phyloP scores from a whole-genome alignment of 345 rosid genomes.

The Stellera chamaejasme region DNA sequence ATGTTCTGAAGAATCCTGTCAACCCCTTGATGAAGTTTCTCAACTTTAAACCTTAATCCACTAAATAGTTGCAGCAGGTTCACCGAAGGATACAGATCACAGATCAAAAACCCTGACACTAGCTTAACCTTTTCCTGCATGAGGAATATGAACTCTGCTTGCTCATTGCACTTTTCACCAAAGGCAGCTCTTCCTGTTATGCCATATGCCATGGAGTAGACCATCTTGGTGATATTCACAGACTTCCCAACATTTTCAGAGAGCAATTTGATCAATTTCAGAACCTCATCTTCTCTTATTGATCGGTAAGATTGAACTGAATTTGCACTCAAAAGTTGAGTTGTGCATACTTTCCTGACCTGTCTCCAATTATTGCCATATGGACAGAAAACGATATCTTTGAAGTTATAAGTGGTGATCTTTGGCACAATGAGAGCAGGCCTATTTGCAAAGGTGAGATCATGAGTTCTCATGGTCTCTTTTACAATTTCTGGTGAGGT shows the following conservation, averaged over 20 bases:
- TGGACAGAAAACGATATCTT: conserved; percentile 11
- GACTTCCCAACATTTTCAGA: not conserved
- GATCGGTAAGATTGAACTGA: conserved; percentile 16
- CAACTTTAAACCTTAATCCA: conserved; percentile 13
- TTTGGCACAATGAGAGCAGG: conserved; percentile 7
- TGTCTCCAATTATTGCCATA: conserved; percentile 23
- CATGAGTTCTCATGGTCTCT: conserved; percentile 27
- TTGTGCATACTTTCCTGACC: conserved; percentile 16
- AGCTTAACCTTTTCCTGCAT: conserved; percentile 3
- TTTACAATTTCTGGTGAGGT: conserved; percentile 22
- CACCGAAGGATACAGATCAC: conserved; percentile 12
- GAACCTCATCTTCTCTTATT: conserved; percentile 25
- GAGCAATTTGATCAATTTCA: conserved; percentile 5
- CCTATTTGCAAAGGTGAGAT: conserved; percentile 20
- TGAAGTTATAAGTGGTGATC: conserved; percentile 6
- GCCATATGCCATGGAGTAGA: conserved; percentile 12
- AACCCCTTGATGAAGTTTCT: conserved; percentile 6
- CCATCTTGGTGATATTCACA: conserved; percentile 4
- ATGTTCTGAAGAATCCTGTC: conserved; percentile 13
- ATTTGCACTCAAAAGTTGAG: conserved; percentile 18
- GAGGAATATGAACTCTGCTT: conserved; percentile 7
- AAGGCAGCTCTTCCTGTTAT: conserved; percentile 12
- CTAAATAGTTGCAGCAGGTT: conserved; percentile 12
- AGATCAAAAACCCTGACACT: conserved; percentile 5
- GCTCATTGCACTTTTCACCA: conserved; percentile 7